phyloP scores from a whole-genome alignment of 495 filamentous ascomycete genomes.

The Penicillium coprophilum region DNA sequence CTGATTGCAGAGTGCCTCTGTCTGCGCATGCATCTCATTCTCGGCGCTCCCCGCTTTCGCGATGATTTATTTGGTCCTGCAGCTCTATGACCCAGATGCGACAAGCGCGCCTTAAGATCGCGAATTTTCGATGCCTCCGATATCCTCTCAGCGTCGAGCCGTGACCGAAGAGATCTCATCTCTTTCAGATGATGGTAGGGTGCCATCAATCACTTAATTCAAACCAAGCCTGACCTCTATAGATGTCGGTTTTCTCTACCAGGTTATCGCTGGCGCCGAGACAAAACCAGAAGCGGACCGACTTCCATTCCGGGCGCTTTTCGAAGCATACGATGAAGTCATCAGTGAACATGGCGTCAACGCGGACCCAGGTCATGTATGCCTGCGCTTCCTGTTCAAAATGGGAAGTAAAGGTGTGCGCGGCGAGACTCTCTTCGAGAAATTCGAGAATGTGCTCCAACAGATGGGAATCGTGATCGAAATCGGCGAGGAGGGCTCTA shows the following conservation, averaged over 20 bases:
- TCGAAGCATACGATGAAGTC: constrained; percentile 73
- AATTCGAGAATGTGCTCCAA: constrained; percentile 63
- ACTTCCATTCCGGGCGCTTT: constrained; percentile 75
- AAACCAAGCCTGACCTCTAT: not conserved
- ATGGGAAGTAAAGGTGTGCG: constrained; percentile 60
- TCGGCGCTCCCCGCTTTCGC: constrained; percentile 28
- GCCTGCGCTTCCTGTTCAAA: constrained; percentile 76
- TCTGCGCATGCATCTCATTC: constrained; percentile 17
- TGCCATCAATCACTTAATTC: constrained; percentile 12
- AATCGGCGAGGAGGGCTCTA: constrained; percentile 44
- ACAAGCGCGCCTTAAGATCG: constrained; percentile 52
- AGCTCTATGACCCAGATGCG: constrained; percentile 54
- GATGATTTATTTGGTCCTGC: constrained; percentile 45
- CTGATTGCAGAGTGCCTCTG: constrained; percentile 19
- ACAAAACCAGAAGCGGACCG: constrained; percentile 59
- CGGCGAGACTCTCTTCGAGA: constrained; percentile 57
- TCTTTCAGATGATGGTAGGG: constrained; percentile 63
- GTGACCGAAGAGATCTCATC: constrained; percentile 48
- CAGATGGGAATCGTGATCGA: constrained; percentile 68
- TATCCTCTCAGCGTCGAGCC: constrained; percentile 50
- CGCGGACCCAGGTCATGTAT: constrained; percentile 68
- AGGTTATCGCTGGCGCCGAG: constrained; percentile 72
- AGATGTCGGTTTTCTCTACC: constrained; percentile 79
- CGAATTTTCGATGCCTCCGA: constrained; percentile 60
- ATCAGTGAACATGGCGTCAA: constrained; percentile 66